A percentile compares a stretch with the other conserved stretches of the same genome.
Evolutionary conservation across 208 protist genomes (phyloP).

Genomic region (Trypanosomatidae sp.): DNA sequence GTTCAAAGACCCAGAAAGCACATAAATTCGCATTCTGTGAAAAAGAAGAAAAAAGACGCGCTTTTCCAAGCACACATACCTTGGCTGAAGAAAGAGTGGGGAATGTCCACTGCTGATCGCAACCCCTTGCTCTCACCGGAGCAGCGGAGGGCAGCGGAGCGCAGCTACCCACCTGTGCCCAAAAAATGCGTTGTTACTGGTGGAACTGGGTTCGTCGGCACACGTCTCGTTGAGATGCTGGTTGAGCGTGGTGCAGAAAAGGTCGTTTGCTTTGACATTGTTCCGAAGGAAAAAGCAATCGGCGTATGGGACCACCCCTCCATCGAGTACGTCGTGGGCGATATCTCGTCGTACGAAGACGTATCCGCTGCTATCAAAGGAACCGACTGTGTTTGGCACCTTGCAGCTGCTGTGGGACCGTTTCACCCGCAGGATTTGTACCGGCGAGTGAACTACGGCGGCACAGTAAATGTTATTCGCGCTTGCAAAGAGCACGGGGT

Average conservation of each 20-base stretch:
- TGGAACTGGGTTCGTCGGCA: slow-evolving; percentile 95
- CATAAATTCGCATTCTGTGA: too few relatives aligned
- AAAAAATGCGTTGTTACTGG: slow-evolving; percentile 92
- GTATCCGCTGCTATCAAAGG: slow-evolving; percentile 79
- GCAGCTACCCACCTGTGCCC: slow-evolving; percentile 70
- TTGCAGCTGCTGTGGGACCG: slow-evolving; percentile 94
- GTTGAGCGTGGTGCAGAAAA: slow-evolving; percentile 92
- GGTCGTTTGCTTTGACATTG: slow-evolving; percentile 92
- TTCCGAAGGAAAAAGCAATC: slow-evolving; percentile 73
- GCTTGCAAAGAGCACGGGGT: slow-evolving; percentile 91
- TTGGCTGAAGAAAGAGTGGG: slow-evolving; percentile 26
- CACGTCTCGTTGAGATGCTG: slow-evolving; percentile 95
- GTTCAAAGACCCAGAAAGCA: too few relatives aligned
- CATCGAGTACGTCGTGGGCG: slow-evolving; percentile 92
- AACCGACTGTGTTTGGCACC: slow-evolving; percentile 94
- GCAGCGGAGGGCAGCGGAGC: slow-evolving; percentile 56
- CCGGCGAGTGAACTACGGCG: slow-evolving; percentile 89
- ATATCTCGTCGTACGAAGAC: slow-evolving; percentile 84
- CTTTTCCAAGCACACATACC: slow-evolving; percentile 10
- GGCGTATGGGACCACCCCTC: slow-evolving; percentile 77
- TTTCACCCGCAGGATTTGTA: slow-evolving; percentile 93
- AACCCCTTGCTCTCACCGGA: slow-evolving; percentile 67
- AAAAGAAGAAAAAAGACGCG: not conserved
- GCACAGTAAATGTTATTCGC: slow-evolving; percentile 93
- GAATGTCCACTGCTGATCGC: too few relatives aligned